Conservation (phyloP, 169 alveolate species). For the Plasmodium fragile region DNA sequence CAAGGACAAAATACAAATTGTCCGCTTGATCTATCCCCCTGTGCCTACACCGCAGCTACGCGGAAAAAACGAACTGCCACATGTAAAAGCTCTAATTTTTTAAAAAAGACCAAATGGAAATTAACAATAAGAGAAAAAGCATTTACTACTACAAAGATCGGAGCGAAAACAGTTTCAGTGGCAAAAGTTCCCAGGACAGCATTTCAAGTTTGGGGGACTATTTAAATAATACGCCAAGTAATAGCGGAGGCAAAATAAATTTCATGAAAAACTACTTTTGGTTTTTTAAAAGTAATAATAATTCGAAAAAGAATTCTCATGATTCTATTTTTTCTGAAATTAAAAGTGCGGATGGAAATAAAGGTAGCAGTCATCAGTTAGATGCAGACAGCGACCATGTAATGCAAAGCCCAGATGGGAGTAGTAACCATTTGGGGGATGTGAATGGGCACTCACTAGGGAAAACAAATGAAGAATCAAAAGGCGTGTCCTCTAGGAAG, state of each 20-base stretch:
- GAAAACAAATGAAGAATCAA: background rate
- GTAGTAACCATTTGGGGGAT: background rate
- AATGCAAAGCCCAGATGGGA: background rate
- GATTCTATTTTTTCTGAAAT: constrained; percentile 50
- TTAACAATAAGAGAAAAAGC: constrained; percentile 18
- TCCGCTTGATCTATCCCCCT: background rate
- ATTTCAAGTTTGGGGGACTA: background rate
- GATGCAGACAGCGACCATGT: background rate
- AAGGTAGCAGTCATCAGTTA: background rate
- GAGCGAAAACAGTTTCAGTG: background rate
- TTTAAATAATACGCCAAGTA: background rate
- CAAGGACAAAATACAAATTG: background rate
- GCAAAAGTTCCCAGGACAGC: background rate
- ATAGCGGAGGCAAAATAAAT: background rate
- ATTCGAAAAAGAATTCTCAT: background rate
- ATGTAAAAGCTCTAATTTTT: background rate
- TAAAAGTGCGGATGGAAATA: constrained; percentile 16
- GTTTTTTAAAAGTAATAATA: background rate
- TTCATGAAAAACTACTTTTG: constrained; percentile 8
- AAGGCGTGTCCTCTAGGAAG: constrained; percentile 17
- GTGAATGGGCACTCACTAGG: background rate
- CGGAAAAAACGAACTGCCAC: background rate
- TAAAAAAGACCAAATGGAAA: background rate
- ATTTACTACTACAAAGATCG: constrained; percentile 35
- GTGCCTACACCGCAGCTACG: background rate